A percentile compares a stretch with the other conserved stretches of the same genome.
phyloP scores from a whole-genome alignment of 768 basidiomycete genomes.

The Rhizopogon salebrosus region DNA sequence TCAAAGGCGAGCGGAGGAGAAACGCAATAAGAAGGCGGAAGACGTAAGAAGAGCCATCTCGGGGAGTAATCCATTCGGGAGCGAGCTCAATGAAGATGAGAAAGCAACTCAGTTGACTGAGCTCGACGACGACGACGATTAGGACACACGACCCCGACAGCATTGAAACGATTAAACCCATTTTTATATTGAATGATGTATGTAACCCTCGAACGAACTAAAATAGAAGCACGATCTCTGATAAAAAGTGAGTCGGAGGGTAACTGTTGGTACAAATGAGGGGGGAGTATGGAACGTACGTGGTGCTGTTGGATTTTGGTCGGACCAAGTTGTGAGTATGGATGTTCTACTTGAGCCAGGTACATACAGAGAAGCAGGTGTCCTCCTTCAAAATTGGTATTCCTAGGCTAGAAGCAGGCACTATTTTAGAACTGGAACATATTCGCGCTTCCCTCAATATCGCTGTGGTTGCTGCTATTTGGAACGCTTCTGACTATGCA shows the following conservation, averaged over 20 bases:
- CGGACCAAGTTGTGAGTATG: too few species aligned
- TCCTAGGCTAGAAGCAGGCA: too few species aligned
- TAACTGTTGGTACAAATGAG: too few species aligned
- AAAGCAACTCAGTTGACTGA: constrained; percentile 25
- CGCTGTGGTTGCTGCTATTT: constrained; percentile 73
- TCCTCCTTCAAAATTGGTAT: too few species aligned
- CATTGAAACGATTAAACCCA: neutral
- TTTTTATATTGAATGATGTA: constrained; percentile 4
- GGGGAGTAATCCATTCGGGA: constrained; percentile 69
- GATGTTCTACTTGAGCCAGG: too few species aligned
- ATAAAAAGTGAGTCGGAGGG: constrained; percentile 16
- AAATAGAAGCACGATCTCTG: constrained; percentile 13
- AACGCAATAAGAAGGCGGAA: constrained; percentile 57
- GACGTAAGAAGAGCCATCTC: constrained; percentile 36
- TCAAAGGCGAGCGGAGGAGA: constrained; percentile 64
- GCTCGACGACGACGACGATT: constrained; percentile 55
- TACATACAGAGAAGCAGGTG: too few species aligned
- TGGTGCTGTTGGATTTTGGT: too few species aligned
- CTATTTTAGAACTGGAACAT: constrained; percentile 50
- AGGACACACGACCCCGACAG: neutral
- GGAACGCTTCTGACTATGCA: constrained; percentile 74
- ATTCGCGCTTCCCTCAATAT: constrained; percentile 67
- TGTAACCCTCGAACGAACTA: constrained; percentile 15
- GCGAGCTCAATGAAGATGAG: constrained; percentile 36
- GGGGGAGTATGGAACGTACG: too few species aligned